Percentiles rank a stretch among this genome's conserved stretches.
Conservation (phyloP, 345 rosid species). For the Moringa oleifera region DNA sequence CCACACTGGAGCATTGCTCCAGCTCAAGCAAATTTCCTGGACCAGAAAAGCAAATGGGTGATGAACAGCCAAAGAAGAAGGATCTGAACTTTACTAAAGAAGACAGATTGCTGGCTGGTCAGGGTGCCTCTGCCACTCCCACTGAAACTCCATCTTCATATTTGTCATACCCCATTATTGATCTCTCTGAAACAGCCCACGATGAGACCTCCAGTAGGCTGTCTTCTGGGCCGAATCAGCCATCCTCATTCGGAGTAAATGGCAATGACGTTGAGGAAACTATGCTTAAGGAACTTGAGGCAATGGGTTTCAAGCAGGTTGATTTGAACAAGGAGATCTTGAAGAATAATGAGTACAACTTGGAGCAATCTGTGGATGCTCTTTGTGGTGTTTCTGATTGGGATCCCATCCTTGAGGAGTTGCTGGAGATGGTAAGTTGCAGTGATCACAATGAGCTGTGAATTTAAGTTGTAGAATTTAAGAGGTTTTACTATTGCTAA, state of each 20-base stretch:
- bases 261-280: conserved; percentile 33
- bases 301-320: conserved; percentile 91
- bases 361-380: conserved; percentile 72
- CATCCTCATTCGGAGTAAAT: conserved; percentile 9
- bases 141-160: conserved; percentile 20
- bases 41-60: conserved; percentile 18
- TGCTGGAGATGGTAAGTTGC: conserved; percentile 74
- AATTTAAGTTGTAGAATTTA: not conserved
- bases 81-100: conserved; percentile 34
- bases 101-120: conserved; percentile 31
- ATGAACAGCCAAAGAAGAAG: conserved; percentile 30
- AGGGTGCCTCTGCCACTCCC: too few relatives aligned
- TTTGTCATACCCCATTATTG: conserved; percentile 41
- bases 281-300: conserved; percentile 78
- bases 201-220: conserved; percentile 12
- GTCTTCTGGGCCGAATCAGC: not conserved
- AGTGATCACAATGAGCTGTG: not conserved
- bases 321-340: conserved; percentile 82
- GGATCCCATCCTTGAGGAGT: conserved; percentile 86
- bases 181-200: conserved; percentile 28
- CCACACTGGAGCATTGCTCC: conserved; percentile 2
- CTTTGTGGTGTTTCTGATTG: conserved; percentile 77
- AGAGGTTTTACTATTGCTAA: not conserved
- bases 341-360: conserved; percentile 63
- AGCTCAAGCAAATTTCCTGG: not conserved